Evolutionary conservation across 2,329 filamentous ascomycete genomes (phyloP).

Genomic region (Rutstroemia sydowiana): DNA sequence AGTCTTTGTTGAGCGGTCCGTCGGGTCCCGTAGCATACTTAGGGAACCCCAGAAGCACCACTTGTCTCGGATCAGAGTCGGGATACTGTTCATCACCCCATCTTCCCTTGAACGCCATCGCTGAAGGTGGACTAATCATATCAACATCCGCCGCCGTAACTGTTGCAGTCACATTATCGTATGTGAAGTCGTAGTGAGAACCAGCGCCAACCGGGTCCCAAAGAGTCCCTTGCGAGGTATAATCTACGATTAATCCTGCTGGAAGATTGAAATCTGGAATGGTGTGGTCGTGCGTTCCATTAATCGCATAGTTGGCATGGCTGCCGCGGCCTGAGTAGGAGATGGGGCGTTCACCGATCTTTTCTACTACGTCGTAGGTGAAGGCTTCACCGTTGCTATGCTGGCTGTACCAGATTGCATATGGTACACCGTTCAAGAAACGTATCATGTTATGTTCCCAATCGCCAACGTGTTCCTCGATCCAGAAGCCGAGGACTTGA

Average conservation of each 20-base stretch:
- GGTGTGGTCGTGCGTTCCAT: constrained; percentile 53
- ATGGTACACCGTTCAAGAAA: constrained; percentile 48
- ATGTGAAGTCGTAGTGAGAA: constrained; percentile 51
- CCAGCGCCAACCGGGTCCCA: constrained; percentile 54
- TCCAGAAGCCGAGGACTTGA: constrained; percentile 25
- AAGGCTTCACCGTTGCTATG: constrained; percentile 58
- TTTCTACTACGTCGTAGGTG: constrained; percentile 47
- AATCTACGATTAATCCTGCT: constrained; percentile 44
- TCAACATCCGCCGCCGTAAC: constrained; percentile 23
- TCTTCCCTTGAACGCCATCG: constrained; percentile 47
- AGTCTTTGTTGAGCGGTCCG: constrained; percentile 51
- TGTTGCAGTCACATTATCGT: constrained; percentile 31
- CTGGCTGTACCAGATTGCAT: constrained; percentile 55
- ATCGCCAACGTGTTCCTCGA: constrained; percentile 51
- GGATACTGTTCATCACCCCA: constrained; percentile 59
- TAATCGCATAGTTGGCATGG: constrained; percentile 57
- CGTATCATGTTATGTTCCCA: constrained; percentile 64
- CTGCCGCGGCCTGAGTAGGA: constrained; percentile 52
- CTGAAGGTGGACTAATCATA: constrained; percentile 40
- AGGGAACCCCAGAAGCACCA: constrained; percentile 36
- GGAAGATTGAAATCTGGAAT: constrained; percentile 55
- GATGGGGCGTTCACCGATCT: constrained; percentile 46
- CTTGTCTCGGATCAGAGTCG: constrained; percentile 35
- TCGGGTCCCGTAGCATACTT: constrained; percentile 53
- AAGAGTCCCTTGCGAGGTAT: constrained; percentile 44